These are phyloP conservation scores for Alternaria sp. DNA, from an alignment of 2,329 filamentous ascomycete genomes.

Conservation along the genomic window DNA sequence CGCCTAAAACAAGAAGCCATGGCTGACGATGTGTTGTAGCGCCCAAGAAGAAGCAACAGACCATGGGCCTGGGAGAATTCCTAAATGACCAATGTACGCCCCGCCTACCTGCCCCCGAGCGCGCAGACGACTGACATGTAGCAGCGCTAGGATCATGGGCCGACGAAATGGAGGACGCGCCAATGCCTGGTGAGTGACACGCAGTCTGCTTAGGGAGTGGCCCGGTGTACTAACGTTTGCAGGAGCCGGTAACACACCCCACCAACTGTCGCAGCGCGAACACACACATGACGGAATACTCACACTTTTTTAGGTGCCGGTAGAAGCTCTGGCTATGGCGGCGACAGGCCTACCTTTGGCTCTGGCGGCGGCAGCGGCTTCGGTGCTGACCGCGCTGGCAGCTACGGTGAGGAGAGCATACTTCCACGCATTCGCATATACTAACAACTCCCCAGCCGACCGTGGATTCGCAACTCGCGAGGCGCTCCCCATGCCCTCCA, in stretches of 20 bases:
- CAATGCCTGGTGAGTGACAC: constrained; percentile 69
- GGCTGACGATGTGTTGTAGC: constrained; percentile 65
- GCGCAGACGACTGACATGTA: constrained; percentile 35
- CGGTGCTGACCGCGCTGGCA: constrained; percentile 46
- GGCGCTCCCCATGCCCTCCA: constrained; percentile 82
- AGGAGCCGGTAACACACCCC: constrained; percentile 40
- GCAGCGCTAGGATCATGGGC: constrained; percentile 90
- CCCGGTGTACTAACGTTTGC: constrained; percentile 27
- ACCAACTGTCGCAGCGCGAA: background rate
- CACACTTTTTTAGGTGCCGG: constrained; percentile 43
- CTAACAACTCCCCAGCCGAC: constrained; percentile 30
- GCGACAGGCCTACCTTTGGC: constrained; percentile 58
- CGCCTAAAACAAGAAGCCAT: constrained; percentile 17
- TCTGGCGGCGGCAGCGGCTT: constrained; percentile 48
- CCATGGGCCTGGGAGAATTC: constrained; percentile 98
- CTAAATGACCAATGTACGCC: constrained; percentile 85
- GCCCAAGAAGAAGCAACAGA: constrained; percentile 92
- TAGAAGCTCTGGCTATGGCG: constrained; percentile 54
- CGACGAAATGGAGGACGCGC: constrained; percentile 94
- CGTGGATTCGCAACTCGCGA: constrained; percentile 63
- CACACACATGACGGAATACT: constrained; percentile 17
- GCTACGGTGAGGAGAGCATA: constrained; percentile 43
- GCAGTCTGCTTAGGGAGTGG: constrained; percentile 20
- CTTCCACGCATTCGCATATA: constrained; percentile 7
- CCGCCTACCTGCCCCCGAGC: constrained; percentile 20